Conservation (phyloP, 2,329 filamentous ascomycete species). For the Penicillium brasilianum region DNA sequence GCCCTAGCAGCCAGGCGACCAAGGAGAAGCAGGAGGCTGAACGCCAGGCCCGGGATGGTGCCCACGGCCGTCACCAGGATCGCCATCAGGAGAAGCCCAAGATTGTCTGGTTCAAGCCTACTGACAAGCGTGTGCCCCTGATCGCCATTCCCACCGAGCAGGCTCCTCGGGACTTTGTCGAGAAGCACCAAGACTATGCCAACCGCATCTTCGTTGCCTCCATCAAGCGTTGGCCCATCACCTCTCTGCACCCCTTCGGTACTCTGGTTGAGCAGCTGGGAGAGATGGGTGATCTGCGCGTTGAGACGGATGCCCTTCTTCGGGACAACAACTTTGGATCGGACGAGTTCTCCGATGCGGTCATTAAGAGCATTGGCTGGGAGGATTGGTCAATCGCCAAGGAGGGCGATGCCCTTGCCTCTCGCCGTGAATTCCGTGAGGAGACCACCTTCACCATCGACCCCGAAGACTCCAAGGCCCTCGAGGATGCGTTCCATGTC, state of each 20-base stretch:
- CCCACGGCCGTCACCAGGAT: slow-evolving; percentile 73
- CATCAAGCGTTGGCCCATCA: slow-evolving; percentile 99
- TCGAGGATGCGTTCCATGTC: slow-evolving; percentile 92
- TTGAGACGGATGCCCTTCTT: slow-evolving; percentile 95
- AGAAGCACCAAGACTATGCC: slow-evolving; percentile 96
- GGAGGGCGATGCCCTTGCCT: slow-evolving; percentile 76
- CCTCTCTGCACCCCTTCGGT: slow-evolving; percentile 97
- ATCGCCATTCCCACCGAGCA: slow-evolving; percentile 99
- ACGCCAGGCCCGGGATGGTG: slow-evolving; percentile 85
- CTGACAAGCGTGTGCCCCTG: slow-evolving; percentile 95
- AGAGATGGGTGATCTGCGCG: slow-evolving; percentile 95
- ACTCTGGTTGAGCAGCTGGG: slow-evolving; percentile 96
- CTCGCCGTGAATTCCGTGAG: slow-evolving; percentile 85
- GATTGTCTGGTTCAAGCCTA: slow-evolving; percentile 99
- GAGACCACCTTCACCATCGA: slow-evolving; percentile 93
- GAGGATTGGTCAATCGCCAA: slow-evolving; percentile 88
- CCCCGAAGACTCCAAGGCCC: slow-evolving; percentile 81
- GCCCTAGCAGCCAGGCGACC: slow-evolving; percentile 95
- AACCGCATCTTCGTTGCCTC: slow-evolving; percentile 98
- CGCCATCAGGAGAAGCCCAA: slow-evolving; percentile 96
- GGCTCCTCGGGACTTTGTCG: slow-evolving; percentile 94
- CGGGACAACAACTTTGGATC: slow-evolving; percentile 98
- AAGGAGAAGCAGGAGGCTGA: slow-evolving; percentile 99
- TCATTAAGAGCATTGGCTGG: slow-evolving; percentile 87
- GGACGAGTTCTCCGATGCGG: slow-evolving; percentile 96